Evolutionary conservation across 768 basidiomycete species (phyloP), one percentile per base, ranked within the genome.

Genomic region (Russula sp.): DNA sequence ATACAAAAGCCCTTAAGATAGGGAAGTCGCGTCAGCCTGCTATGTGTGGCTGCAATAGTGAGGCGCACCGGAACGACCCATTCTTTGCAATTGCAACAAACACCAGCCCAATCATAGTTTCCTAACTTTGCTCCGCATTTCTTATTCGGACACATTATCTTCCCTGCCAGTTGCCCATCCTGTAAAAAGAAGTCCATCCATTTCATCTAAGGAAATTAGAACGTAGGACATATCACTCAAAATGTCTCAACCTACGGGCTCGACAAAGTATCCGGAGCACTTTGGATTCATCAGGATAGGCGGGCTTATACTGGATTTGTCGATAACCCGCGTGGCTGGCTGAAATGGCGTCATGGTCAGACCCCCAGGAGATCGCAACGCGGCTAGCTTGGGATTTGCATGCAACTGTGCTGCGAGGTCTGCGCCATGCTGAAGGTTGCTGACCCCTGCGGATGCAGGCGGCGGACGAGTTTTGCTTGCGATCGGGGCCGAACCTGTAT

Each of bases 201-300:
- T 70, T 86, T 88, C 84, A 97, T 87, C 94, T 76, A 47, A 2
- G 44, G 16, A 50, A 11, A 40, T 50, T 14, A 47, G 53, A 59
- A 18, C 16, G 22, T n/a, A 34, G 34, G 53, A 48, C 53, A 42
- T 10, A 53, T 54, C 50, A 34, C 18, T 11, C 31, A 13, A 48
- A n/a, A 13, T 6, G 48, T 40, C 52, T 22, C 22, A 8, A 80
- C 90, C 68, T 70, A 97, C 93, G 39, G 94, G 94, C 72, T 98
- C 96, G 50, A 98, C 85, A 71, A 98, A 98, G 74, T 99, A 99
- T 8, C 94, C 95, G 1, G 94, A 96, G 74, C 97, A 98, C 69
- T 87, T 87, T 14, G 88, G 78, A 70, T 94, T 91, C 40, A 80
- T 74, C 52, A 95, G 73, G 42, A 90, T 88, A 3, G 89, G 88